Evolutionary conservation across 305 asterid genomes (phyloP).

Genomic region (Fraxinus xanthoxyloides): DNA sequence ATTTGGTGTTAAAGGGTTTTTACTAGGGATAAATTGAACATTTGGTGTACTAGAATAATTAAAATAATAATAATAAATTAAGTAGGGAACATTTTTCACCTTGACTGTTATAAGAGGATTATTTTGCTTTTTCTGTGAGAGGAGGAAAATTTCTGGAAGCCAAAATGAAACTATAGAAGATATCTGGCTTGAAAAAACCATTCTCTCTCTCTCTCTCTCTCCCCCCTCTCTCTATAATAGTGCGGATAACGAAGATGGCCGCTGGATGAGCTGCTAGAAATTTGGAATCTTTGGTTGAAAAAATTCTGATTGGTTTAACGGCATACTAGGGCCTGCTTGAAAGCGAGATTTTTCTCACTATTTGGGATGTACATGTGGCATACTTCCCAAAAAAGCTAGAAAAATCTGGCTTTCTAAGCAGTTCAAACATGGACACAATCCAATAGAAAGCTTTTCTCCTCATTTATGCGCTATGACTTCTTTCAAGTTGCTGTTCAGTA

Average conservation of each 20-base stretch:
- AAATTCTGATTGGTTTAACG: no score
- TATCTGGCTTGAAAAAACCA: not conserved
- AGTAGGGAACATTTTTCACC: not conserved
- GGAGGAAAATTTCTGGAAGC: not conserved
- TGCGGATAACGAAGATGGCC: not conserved
- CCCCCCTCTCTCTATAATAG: not conserved
- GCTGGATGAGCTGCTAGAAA: not conserved
- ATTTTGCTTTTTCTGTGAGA: not conserved
- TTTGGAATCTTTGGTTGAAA: not conserved
- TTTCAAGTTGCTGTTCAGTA: conserved; percentile 4
- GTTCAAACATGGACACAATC: not conserved
- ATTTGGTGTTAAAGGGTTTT: not conserved
- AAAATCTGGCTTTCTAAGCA: not conserved
- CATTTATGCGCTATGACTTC: not conserved
- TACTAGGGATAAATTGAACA: not conserved
- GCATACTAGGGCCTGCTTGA: not conserved
- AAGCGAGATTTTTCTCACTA: not conserved
- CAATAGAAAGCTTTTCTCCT: not conserved
- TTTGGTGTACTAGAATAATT: not conserved
- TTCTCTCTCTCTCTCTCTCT: not conserved
- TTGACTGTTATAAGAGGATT: not conserved
- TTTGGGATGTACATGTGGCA: not conserved
- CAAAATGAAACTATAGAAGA: not conserved
- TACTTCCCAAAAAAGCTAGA: not conserved
- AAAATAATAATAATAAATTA: not conserved